Evolutionary conservation across 106 monocot genomes (phyloP).

Genomic region (Cymbidium sinense): DNA sequence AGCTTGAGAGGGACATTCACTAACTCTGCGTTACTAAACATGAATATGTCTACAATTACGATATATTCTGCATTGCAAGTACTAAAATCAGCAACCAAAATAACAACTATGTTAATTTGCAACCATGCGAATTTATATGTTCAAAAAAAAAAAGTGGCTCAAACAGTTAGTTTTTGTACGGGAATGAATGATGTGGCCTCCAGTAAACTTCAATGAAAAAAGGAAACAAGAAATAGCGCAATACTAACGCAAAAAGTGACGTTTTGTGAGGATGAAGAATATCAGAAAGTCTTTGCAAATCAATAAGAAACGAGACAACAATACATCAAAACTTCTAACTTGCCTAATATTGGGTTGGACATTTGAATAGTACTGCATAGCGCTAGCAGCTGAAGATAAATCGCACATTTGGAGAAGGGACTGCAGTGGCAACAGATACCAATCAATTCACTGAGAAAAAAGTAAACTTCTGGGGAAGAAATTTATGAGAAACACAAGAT

Average conservation of each 20-base stretch:
- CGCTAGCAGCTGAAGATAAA: slow-evolving; percentile 34
- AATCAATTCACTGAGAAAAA: background rate
- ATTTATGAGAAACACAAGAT: background rate
- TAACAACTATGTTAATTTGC: background rate
- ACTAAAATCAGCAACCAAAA: background rate
- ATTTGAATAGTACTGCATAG: slow-evolving; percentile 46
- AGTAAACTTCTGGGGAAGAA: background rate
- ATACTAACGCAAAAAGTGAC: background rate
- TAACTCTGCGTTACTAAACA: background rate
- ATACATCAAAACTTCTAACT: background rate
- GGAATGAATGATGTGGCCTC: background rate
- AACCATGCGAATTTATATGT: no score
- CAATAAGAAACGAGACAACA: background rate
- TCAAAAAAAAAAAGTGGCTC: background rate
- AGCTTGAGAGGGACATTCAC: background rate
- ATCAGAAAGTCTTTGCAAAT: background rate
- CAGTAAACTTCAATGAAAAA: no score
- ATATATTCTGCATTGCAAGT: background rate
- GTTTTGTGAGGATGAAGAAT: background rate
- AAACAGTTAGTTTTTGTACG: background rate
- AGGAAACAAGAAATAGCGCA: background rate
- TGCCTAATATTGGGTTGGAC: slow-evolving; percentile 57
- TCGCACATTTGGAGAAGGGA: slow-evolving; percentile 72
- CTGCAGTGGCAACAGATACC: slow-evolving; percentile 14
- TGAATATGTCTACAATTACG: background rate